Evolutionary conservation across 2,329 filamentous ascomycete genomes (phyloP).

Genomic region (Claviceps sp.): DNA sequence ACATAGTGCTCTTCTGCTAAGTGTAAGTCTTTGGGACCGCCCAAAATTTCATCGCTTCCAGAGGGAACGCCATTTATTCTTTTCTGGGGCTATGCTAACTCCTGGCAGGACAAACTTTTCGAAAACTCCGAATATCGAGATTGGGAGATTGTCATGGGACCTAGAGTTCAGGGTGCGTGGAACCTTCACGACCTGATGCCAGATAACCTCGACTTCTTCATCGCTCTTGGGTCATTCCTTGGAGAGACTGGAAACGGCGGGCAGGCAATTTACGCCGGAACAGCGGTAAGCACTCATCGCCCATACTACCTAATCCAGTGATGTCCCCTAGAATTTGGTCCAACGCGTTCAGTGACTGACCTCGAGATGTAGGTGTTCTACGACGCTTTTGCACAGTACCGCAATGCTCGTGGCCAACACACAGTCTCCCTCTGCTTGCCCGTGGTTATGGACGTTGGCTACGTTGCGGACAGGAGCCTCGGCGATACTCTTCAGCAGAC

Average conservation of each 20-base stretch:
- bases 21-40: constrained; percentile 7
- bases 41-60: background rate
- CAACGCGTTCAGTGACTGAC: background rate
- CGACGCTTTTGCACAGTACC: constrained; percentile 24
- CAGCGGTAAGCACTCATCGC: constrained; percentile 5
- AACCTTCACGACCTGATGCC: constrained; percentile 23
- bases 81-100: background rate
- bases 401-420: constrained; percentile 15
- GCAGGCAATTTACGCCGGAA: constrained; percentile 34
- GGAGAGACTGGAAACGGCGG: constrained; percentile 35
- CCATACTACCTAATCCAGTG: background rate
- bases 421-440: constrained; percentile 9
- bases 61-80: background rate
- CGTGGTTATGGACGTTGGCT: constrained; percentile 11
- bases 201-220: constrained; percentile 22
- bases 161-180: constrained; percentile 27
- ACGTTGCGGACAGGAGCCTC: constrained; percentile 9
- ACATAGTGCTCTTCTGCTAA: constrained; percentile 23
- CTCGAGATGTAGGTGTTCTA: constrained; percentile 22
- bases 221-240: constrained; percentile 27
- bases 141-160: constrained; percentile 18
- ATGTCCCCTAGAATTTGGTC: background rate
- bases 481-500: background rate
- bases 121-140: constrained; percentile 21
- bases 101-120: constrained; percentile 17